Evolutionary conservation across 805 yeast species (phyloP), one percentile per base, ranked within the genome.

Genomic region (Monosporozyma aerobia): DNA sequence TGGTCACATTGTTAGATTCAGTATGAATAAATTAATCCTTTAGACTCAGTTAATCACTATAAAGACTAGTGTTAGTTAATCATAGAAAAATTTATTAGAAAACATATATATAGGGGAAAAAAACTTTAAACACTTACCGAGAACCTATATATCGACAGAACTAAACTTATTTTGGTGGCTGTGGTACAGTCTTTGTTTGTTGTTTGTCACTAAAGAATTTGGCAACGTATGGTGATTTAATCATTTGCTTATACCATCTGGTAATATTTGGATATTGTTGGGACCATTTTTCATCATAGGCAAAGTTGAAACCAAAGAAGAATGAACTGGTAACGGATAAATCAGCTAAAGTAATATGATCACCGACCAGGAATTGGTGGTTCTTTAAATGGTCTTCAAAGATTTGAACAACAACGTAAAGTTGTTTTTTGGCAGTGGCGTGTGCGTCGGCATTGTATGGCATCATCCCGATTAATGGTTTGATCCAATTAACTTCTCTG

Each of bases 361-460:
- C 90, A 64, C 87, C 86, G 60, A 80, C 89, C 59, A 85, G 76
- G 72, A 73, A 86, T 52, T 88, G 81, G 77, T 75, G 72, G 60
- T 76, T 73, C 57, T 76, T 65, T 62, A 82, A 75, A 73, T 80
- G 77, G 47, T 69, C 68, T 75, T 85, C 94, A 56, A 77, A 72
- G 50, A 77, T 59, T 30, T 67, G 62, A 57, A 74, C 68, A 51
- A 73, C 65, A 44, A 61, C 63, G 46, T 74, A 76, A 58, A 76
- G 62, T 54, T 63, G 58, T 30, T 64, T 77, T 16, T 49, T 50
- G 47, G 70, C 69, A 81, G 56, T 77, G 77, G 43, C n/a, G n/a
- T n/a, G n/a, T n/a, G 58, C 64, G 46, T 80, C 82, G 79, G 85
- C 85, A 84, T 86, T 82, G 83, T 79, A 87, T 58, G 90, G 90